Evolutionary conservation across 2,329 filamentous ascomycete genomes (phyloP).

Genomic region (Aulographum hederae): DNA sequence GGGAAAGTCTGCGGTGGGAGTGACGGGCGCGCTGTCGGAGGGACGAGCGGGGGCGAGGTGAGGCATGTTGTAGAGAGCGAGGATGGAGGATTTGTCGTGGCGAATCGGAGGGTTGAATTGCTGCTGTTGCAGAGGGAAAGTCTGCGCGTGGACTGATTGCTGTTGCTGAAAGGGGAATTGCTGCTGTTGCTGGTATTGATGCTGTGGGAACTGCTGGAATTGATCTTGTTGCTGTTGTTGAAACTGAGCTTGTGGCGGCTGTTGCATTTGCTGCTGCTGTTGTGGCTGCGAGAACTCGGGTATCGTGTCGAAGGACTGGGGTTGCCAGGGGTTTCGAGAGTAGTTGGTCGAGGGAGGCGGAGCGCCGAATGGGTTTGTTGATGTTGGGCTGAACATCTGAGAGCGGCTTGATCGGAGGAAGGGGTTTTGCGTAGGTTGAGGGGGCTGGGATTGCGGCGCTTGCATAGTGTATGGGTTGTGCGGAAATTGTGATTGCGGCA

Average conservation of each 20-base stretch:
- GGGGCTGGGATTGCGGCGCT: conserved; percentile 19
- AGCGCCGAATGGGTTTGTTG: conserved; percentile 5
- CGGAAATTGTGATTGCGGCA: conserved; percentile 21
- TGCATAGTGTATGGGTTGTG: conserved; percentile 17
- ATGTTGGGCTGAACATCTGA: conserved; percentile 20
- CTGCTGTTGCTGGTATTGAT: conserved; percentile 9
- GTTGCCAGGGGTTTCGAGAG: no score
- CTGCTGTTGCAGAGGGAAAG: conserved; percentile 13
- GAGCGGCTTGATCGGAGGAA: conserved; percentile 24
- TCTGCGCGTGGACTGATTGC: conserved; percentile 8
- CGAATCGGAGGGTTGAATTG: conserved; percentile 19
- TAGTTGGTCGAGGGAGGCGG: no score
- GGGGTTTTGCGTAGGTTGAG: conserved; percentile 15
- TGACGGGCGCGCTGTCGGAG: conserved; percentile 10
- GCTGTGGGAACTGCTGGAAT: conserved; percentile 13
- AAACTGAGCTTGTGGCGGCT: conserved; percentile 6
- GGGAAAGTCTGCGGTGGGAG: conserved; percentile 1
- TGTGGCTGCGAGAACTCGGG: neutral
- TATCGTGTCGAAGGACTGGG: neutral
- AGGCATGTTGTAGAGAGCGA: conserved; percentile 54
- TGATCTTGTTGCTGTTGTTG: conserved; percentile 18
- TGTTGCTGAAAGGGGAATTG: conserved; percentile 13
- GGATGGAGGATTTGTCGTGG: conserved; percentile 54
- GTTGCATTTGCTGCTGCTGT: conserved; percentile 7
- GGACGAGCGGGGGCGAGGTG: conserved; percentile 28